A percentile compares a stretch with the other conserved stretches of the same genome.
Conservation (phyloP, 208 protist genomes). For the Trypanosomatidae sp. region DNA sequence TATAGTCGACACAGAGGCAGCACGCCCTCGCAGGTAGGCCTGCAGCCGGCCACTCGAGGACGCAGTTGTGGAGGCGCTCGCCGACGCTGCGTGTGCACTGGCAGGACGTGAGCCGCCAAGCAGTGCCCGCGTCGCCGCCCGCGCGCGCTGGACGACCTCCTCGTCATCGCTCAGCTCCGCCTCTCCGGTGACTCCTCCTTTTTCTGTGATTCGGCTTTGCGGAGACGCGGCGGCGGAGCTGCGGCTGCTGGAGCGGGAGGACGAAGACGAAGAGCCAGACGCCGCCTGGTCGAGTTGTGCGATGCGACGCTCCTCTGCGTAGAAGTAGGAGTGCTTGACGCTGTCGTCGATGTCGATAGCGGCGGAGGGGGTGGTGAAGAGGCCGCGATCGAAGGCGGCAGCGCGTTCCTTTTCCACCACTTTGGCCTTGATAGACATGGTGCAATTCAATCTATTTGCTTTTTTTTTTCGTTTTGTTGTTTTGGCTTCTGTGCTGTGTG, state of each 20-base stretch:
- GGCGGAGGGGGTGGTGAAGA: conserved; percentile 9
- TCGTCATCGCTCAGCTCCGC: conserved; percentile 29
- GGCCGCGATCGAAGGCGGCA: conserved; percentile 52
- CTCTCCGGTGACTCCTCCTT: background rate
- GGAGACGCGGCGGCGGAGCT: background rate
- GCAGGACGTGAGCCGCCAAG: conserved; percentile 1
- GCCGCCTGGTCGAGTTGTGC: conserved; percentile 7
- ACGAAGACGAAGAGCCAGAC: conserved; percentile 30
- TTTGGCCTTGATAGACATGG: conserved; percentile 90
- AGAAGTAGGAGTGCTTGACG: conserved; percentile 43
- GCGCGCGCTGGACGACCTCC: conserved; percentile 25
- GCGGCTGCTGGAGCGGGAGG: conserved; percentile 11
- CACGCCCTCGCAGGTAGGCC: conserved; percentile 15
- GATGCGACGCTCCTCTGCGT: conserved; percentile 23
- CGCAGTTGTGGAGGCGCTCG: background rate
- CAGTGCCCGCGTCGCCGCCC: conserved; percentile 21
- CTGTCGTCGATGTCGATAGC: background rate
- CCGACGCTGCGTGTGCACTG: background rate
- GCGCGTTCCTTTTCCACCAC: conserved; percentile 54
- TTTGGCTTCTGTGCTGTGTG: too few species aligned
- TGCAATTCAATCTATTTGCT: too few species aligned
- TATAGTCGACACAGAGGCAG: background rate
- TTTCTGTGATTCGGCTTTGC: background rate
- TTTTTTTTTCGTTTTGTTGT: too few species aligned
- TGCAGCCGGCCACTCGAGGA: conserved; percentile 7